phyloP scores from a whole-genome alignment of 2,329 filamentous ascomycete species.

The Aspergillus novofumigatus region DNA sequence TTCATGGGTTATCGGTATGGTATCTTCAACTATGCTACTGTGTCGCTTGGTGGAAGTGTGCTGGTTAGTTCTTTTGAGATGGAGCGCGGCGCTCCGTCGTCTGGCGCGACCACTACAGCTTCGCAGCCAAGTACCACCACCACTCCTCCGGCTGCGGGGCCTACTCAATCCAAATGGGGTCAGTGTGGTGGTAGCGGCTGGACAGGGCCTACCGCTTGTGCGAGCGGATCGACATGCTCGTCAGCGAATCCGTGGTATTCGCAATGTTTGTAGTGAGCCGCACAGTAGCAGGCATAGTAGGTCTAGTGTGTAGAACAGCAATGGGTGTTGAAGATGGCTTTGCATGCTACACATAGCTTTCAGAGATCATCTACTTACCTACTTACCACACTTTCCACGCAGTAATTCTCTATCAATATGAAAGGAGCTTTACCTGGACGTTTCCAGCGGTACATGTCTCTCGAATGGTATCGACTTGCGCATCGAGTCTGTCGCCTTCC shows the following conservation, averaged over 20 bases:
- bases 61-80: conserved; percentile 11
- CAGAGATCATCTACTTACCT: too few relatives aligned
- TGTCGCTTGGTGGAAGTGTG: conserved; percentile 38
- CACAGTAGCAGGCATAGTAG: not conserved
- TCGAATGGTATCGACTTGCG: too few relatives aligned
- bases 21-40: conserved; percentile 50
- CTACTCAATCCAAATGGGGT: not conserved
- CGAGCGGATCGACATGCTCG: not conserved
- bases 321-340: too few relatives aligned
- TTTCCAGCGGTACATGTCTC: too few relatives aligned
- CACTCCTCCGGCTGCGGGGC: not conserved
- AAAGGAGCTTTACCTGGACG: too few relatives aligned
- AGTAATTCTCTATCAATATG: too few relatives aligned
- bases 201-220: not conserved
- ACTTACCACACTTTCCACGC: too few relatives aligned
- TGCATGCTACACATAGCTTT: too few relatives aligned
- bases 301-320: too few relatives aligned
- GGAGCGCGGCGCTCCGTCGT: not conserved
- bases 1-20: conserved; percentile 50
- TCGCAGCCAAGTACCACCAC: not conserved
- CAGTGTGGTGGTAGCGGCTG: not conserved
- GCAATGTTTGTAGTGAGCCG: not conserved
- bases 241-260: not conserved
- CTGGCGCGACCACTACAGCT: not conserved
- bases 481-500: too few relatives aligned